Percentiles rank a stretch among this genome's conserved stretches.
Conservation (phyloP, 306 rosid genomes). For the Ziziphus jujuba region DNA sequence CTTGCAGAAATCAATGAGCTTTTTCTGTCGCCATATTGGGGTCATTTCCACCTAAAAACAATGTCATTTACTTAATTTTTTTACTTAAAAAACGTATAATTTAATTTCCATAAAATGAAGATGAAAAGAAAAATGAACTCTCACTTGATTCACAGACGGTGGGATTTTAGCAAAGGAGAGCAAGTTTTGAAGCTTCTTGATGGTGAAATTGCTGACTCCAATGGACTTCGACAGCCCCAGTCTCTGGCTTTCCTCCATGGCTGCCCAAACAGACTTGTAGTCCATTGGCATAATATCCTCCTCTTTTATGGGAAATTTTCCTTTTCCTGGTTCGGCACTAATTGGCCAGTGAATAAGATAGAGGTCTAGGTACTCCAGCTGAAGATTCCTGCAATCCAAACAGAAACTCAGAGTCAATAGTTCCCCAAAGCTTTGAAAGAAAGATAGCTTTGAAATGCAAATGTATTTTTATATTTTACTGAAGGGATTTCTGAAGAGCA, state of each 20-base stretch:
- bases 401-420: too few species aligned
- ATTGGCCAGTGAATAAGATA: conserved; percentile 38
- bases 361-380: conserved; percentile 28
- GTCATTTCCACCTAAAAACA: conserved; percentile 63
- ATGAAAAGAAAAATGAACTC: not conserved
- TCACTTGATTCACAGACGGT: conserved; percentile 39
- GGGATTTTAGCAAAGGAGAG: conserved; percentile 37
- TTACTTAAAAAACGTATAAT: too few species aligned
- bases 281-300: conserved; percentile 28
- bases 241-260: conserved; percentile 34
- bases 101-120: not conserved
- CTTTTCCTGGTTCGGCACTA: conserved; percentile 15
- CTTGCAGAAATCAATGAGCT: conserved; percentile 47
- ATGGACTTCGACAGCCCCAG: conserved; percentile 32
- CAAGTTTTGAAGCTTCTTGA: conserved; percentile 25
- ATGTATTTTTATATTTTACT: too few species aligned
- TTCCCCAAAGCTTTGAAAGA: too few species aligned
- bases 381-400: conserved; percentile 12
- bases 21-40: conserved; percentile 64
- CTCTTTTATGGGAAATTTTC: not conserved
- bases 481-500: too few species aligned
- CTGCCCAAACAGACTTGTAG: conserved; percentile 26
- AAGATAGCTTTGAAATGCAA: too few species aligned
- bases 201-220: conserved; percentile 36
- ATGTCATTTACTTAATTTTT: not conserved